Evolutionary conservation across 2,329 filamentous ascomycete species (phyloP), one percentile per base, ranked within the genome.

Genomic region (Dactylonectria estremocensis): DNA sequence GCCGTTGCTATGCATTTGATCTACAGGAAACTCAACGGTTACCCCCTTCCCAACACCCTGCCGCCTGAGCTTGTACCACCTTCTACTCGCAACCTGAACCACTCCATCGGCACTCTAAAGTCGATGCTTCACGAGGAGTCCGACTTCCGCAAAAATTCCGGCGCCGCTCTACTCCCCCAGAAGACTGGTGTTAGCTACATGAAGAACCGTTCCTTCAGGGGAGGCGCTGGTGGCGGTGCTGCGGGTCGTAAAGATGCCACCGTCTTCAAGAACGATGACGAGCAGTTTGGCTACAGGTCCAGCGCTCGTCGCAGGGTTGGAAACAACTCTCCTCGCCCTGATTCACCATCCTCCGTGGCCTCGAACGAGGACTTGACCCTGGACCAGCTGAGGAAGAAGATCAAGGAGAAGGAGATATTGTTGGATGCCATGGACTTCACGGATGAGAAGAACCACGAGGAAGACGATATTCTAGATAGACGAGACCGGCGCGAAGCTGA

Each of bases 1-100:
- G 95, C 96, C 9, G 95, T 99, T 59, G 95, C 95, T 10, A 99
- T 99, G 96, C 96, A 99, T 87, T 85, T 99, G 82, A 99, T 99
- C 76, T 99, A 99, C 83, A 90, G 96, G 75, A 97, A 97, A 79
- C 88, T 99, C 60, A 98, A 99, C 76, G 95, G 95, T 40, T 98
- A 98, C 77, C 95, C 95, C 1, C 87, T 98, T 35, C 96, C 96
- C 16, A 93, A 91, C 76, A 91, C 92, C 50, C 87, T 99, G 11
- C 96, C 96, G 9, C 90, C 96, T 0, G 96, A 99, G 84, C 89
- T 99, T 67, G 91, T 98, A 7, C 96, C 96, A 22, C 96, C 96
- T 2, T 98, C 96, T 1, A 97, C 95, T 11, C 90, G 95, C 71
- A 97, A 98, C 80, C 89, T 99, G 76, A 95, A 92, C 74, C 93